phyloP scores from a whole-genome alignment of 306 rosid genomes.

The Citrullus amarus region DNA sequence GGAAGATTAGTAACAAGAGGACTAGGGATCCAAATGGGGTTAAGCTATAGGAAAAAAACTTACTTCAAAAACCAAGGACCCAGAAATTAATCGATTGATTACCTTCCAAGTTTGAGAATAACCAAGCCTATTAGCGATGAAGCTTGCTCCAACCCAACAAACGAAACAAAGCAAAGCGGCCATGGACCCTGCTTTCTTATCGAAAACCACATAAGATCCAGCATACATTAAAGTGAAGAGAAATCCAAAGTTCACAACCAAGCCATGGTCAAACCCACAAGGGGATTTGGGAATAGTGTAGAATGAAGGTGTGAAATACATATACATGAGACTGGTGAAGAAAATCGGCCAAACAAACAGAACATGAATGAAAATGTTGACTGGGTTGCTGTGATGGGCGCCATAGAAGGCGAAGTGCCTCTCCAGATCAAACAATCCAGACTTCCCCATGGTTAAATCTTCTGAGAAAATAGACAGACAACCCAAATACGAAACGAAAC shows the following conservation, averaged over 20 bases:
- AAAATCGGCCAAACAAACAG: slow-evolving; percentile 73
- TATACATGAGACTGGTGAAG: slow-evolving; percentile 37
- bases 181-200: slow-evolving; percentile 56
- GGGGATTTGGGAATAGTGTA: slow-evolving; percentile 17
- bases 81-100: not conserved
- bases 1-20: not conserved
- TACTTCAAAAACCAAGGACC: not conserved
- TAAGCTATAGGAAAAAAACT: not conserved
- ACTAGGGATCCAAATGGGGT: not conserved
- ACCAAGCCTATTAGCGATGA: slow-evolving; percentile 39
- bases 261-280: slow-evolving; percentile 18
- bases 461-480: not conserved
- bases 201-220: slow-evolving; percentile 40
- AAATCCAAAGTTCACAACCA: slow-evolving; percentile 52
- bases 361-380: slow-evolving; percentile 47
- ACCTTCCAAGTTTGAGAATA: slow-evolving; percentile 66
- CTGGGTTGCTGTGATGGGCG: slow-evolving; percentile 70
- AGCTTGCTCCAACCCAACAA: slow-evolving; percentile 52
- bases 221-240: slow-evolving; percentile 34
- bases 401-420: slow-evolving; percentile 82
- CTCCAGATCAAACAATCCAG: slow-evolving; percentile 57
- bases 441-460: slow-evolving; percentile 21
- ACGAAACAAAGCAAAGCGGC: slow-evolving; percentile 50
- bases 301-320: slow-evolving; percentile 57
- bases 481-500: not conserved